phyloP scores from a whole-genome alignment of 2,329 filamentous ascomycete species.

The Fusarium sp. region DNA sequence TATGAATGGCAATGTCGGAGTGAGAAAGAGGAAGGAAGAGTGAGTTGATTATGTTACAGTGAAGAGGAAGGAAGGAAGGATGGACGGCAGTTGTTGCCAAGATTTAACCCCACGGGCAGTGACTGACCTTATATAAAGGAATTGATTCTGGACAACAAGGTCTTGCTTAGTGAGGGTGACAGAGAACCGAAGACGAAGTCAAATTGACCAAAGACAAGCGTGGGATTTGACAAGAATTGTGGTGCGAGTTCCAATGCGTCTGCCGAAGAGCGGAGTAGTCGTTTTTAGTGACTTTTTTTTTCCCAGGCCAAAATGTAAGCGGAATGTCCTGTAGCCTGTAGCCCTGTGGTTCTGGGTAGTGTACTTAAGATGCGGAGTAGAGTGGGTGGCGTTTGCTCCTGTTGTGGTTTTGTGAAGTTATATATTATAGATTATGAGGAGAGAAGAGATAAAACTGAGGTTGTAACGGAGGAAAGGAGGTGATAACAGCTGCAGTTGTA shows the following conservation, averaged over 20 bases:
- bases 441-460: background rate
- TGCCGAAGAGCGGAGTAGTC: slow-evolving; percentile 38
- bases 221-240: slow-evolving; percentile 33
- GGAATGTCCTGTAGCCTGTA: slow-evolving; percentile 18
- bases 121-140: slow-evolving; percentile 6
- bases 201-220: slow-evolving; percentile 27
- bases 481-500: background rate
- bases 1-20: slow-evolving; percentile 4
- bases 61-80: background rate
- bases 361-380: slow-evolving; percentile 6
- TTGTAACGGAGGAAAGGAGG: background rate
- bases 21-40: background rate
- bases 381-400: slow-evolving; percentile 15
- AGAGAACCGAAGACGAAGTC: slow-evolving; percentile 6
- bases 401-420: background rate
- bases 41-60: slow-evolving; percentile 1
- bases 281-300: slow-evolving; percentile 3
- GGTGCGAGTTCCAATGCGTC: slow-evolving; percentile 26
- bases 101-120: slow-evolving; percentile 12
- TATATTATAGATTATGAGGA: background rate
- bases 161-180: slow-evolving; percentile 18
- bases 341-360: background rate
- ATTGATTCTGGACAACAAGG: slow-evolving; percentile 23
- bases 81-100: slow-evolving; percentile 16
- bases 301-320: slow-evolving; percentile 6